Conservation (phyloP, 805 yeast genomes). For the Nakazawaea wyomingensis region DNA sequence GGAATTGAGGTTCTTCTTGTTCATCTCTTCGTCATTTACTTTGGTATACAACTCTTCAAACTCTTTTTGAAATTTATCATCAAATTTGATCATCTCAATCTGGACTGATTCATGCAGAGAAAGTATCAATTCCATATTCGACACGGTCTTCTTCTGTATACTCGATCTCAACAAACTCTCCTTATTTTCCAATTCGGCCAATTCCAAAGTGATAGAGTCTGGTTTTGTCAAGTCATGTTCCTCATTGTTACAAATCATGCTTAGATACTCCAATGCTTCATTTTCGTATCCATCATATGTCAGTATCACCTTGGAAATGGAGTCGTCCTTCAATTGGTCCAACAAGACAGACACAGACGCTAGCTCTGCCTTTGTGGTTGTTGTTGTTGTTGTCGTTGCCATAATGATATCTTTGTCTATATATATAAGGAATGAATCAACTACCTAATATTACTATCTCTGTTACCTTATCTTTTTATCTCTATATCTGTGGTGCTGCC, state of each 20-base stretch:
- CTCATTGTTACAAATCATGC: conserved; percentile 16
- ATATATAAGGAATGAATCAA: too few relatives aligned
- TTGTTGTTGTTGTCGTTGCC: too few relatives aligned
- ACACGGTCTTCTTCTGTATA: conserved; percentile 34
- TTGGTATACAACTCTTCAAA: conserved; percentile 26
- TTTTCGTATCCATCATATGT: conserved; percentile 28
- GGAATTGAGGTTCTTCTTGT: too few relatives aligned
- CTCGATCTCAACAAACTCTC: conserved; percentile 43
- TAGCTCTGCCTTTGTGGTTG: conserved; percentile 1
- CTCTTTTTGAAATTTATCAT: conserved; percentile 25
- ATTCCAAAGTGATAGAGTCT: conserved; percentile 32
- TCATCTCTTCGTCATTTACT: conserved; percentile 25
- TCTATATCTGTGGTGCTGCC: too few relatives aligned
- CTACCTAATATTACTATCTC: too few relatives aligned
- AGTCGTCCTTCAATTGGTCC: conserved; percentile 27
- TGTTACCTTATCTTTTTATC: neutral
- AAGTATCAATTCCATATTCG: conserved; percentile 41
- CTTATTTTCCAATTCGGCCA: conserved; percentile 65
- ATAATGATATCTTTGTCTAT: too few relatives aligned
- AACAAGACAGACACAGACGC: conserved; percentile 27
- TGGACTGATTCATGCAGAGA: conserved; percentile 26
- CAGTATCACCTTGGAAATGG: conserved; percentile 22
- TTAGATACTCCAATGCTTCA: conserved; percentile 29
- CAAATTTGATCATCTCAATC: conserved; percentile 29
- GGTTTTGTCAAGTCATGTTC: conserved; percentile 8